These are phyloP conservation scores for Ophiostoma piceae DNA, from an alignment of 2,329 filamentous ascomycete species.

Conservation along the genomic window DNA sequence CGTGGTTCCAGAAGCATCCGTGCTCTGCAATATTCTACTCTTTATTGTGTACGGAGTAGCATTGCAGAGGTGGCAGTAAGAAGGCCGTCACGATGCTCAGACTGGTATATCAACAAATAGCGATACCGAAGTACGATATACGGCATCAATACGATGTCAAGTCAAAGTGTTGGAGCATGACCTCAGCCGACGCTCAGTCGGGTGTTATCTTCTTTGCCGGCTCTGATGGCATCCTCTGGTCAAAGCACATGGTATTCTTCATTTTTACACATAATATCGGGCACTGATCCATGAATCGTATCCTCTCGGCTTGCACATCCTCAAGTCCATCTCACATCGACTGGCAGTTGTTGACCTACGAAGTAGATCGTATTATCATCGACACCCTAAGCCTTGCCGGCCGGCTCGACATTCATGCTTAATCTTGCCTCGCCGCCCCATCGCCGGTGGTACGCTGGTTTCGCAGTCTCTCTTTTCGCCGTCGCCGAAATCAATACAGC, in stretches of 20 bases:
- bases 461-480: background rate
- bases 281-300: background rate
- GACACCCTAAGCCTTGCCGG: conserved; percentile 2
- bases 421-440: background rate
- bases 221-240: background rate
- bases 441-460: background rate
- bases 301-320: too few relatives aligned
- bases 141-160: background rate
- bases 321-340: too few relatives aligned
- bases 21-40: background rate
- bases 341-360: too few relatives aligned
- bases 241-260: background rate
- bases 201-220: background rate
- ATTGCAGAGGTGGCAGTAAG: background rate
- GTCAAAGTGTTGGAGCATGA: background rate
- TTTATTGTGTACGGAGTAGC: background rate
- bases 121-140: background rate
- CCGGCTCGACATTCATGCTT: conserved; percentile 8
- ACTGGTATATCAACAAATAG: background rate
- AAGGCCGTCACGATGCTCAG: background rate
- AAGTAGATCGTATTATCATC: background rate
- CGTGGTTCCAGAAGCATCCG: background rate
- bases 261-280: background rate
- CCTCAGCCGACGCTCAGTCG: background rate
- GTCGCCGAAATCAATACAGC: background rate